phyloP scores from a whole-genome alignment of 106 monocot genomes.

The Amphibolis antarctica region DNA sequence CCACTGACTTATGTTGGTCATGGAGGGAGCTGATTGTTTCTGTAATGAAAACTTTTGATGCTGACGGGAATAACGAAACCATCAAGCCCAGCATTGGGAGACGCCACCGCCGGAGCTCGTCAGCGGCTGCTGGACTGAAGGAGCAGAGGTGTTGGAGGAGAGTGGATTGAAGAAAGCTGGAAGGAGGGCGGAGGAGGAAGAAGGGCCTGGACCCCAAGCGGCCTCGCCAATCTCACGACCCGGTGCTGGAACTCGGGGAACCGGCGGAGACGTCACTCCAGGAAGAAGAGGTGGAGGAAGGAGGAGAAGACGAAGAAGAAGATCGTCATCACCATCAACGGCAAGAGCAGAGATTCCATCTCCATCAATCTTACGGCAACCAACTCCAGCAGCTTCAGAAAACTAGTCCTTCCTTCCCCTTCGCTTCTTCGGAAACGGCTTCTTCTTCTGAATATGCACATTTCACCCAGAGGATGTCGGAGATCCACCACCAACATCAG shows the following conservation, averaged over 20 bases:
- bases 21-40: constrained; percentile 1
- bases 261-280: constrained; percentile 5
- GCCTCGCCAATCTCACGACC: constrained; percentile 19
- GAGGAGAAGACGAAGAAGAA: constrained; percentile 8
- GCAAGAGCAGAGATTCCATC: constrained; percentile 9
- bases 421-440: constrained; percentile 12
- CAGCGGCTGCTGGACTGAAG: not conserved
- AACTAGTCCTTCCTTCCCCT: constrained; percentile 12
- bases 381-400: not conserved
- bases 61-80: not conserved
- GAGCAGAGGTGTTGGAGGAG: not conserved
- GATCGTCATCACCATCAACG: constrained; percentile 3
- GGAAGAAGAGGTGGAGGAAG: constrained; percentile 8
- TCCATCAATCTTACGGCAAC: constrained; percentile 4
- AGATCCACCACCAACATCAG: constrained; percentile 12
- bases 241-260: constrained; percentile 10
- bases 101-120: not conserved
- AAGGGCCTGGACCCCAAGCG: constrained; percentile 43
- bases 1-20: not conserved
- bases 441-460: constrained; percentile 38
- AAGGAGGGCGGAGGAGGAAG: constrained; percentile 11
- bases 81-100: not conserved
- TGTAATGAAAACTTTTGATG: not conserved
- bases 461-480: constrained; percentile 30
- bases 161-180: constrained; percentile 25